Evolutionary conservation across 2,329 filamentous ascomycete genomes (phyloP).

Genomic region (Aureobasidium namibiae): DNA sequence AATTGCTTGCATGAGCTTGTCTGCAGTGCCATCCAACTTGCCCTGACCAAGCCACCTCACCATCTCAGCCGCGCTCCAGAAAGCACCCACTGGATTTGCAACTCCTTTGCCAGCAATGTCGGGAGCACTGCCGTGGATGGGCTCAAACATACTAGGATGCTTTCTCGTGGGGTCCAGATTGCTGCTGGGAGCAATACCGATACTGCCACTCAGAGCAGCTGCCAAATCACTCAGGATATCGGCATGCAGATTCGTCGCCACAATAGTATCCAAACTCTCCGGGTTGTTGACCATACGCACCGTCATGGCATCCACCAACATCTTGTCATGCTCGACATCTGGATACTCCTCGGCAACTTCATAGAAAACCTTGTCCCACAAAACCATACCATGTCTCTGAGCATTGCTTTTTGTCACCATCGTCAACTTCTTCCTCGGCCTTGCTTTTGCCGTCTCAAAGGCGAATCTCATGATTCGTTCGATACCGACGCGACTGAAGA

Average conservation of each 20-base stretch:
- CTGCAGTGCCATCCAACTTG: slow-evolving; percentile 44
- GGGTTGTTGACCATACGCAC: slow-evolving; percentile 38
- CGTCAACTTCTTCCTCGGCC: slow-evolving; percentile 39
- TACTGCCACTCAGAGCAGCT: slow-evolving; percentile 56
- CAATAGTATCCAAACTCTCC: slow-evolving; percentile 38
- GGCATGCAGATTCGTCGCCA: slow-evolving; percentile 42
- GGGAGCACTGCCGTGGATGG: slow-evolving; percentile 50
- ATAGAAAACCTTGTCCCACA: slow-evolving; percentile 41
- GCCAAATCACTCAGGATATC: slow-evolving; percentile 62
- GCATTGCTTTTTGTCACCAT: slow-evolving; percentile 45
- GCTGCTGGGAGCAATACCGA: slow-evolving; percentile 59
- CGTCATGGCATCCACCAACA: slow-evolving; percentile 44
- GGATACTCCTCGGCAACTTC: slow-evolving; percentile 39
- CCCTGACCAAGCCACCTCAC: slow-evolving; percentile 51
- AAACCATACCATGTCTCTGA: slow-evolving; percentile 41
- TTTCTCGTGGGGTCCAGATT: slow-evolving; percentile 56
- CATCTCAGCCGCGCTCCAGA: slow-evolving; percentile 65
- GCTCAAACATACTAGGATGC: slow-evolving; percentile 54
- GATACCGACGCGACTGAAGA: slow-evolving; percentile 38
- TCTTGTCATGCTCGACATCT: slow-evolving; percentile 39
- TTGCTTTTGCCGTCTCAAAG: slow-evolving; percentile 36
- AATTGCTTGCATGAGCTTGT: slow-evolving; percentile 49
- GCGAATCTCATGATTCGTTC: slow-evolving; percentile 42
- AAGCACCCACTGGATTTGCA: slow-evolving; percentile 57
- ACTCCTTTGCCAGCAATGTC: slow-evolving; percentile 57